Conservation (phyloP, 768 basidiomycete species). For the Hebeloma cylindrosporum region DNA sequence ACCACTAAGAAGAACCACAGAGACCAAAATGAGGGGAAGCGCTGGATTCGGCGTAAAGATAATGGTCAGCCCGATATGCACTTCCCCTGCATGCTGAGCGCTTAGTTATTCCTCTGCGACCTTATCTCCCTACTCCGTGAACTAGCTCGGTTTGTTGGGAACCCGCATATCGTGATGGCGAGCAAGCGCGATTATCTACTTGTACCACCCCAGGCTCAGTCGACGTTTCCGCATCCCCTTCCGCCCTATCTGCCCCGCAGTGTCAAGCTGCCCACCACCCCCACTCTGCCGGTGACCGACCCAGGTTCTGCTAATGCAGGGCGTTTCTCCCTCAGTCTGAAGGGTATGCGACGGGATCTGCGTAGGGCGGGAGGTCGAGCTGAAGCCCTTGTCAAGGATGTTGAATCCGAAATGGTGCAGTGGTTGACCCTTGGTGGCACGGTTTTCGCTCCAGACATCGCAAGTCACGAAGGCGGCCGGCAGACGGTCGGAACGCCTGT, state of each 20-base stretch:
- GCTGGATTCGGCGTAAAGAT: constrained; percentile 73
- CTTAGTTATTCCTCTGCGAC: constrained; percentile 3
- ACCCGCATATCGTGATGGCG: constrained; percentile 70
- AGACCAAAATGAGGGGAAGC: constrained; percentile 73
- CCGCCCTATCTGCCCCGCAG: constrained; percentile 69
- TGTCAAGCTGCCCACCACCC: constrained; percentile 47
- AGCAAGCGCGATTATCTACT: constrained; percentile 54
- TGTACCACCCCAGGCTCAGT: constrained; percentile 38
- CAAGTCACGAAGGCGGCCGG: constrained; percentile 16
- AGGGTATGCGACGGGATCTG: constrained; percentile 70
- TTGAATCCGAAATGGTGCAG: constrained; percentile 60
- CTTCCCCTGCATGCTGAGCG: too few species aligned
- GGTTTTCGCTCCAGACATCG: constrained; percentile 49
- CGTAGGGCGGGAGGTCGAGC: constrained; percentile 61
- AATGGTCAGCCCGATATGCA: constrained; percentile 54
- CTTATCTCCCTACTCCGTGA: constrained; percentile 15
- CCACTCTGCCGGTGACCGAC: constrained; percentile 39
- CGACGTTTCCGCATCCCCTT: constrained; percentile 78
- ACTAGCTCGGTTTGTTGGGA: constrained; percentile 70
- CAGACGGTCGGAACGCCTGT: constrained; percentile 43
- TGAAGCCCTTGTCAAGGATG: constrained; percentile 60
- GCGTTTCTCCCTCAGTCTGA: constrained; percentile 72
- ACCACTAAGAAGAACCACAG: constrained; percentile 43
- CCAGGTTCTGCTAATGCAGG: constrained; percentile 66
- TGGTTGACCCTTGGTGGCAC: constrained; percentile 66